These are phyloP conservation scores for Nannochloropsis salina DNA, from an alignment of 108 stramenopile species.

Conservation along the genomic window DNA sequence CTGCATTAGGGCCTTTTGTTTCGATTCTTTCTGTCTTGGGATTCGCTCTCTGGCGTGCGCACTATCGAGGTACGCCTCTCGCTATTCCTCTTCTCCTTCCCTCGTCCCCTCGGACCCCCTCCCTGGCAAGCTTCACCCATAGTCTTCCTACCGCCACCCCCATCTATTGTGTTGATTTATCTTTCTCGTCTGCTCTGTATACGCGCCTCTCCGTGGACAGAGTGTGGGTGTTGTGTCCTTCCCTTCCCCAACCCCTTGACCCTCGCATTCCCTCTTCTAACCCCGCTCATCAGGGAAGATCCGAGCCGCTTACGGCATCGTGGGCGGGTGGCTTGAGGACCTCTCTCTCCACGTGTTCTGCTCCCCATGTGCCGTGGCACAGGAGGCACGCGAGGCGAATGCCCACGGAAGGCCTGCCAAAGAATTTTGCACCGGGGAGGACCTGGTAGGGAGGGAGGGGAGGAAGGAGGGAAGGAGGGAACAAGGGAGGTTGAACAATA, in stretches of 20 bases:
- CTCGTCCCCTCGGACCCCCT: neutral
- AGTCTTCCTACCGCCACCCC: neutral
- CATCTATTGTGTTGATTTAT: neutral
- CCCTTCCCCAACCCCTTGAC: neutral
- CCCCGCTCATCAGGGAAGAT: neutral
- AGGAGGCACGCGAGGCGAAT: conserved; percentile 21
- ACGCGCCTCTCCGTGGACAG: too few species aligned
- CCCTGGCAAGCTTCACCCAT: neutral
- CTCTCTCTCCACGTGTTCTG: neutral
- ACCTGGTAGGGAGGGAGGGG: neutral
- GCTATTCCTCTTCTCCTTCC: neutral
- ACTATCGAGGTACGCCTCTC: neutral
- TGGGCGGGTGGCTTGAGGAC: conserved; percentile 12
- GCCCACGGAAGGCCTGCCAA: neutral
- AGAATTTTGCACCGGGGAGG: conserved; percentile 20
- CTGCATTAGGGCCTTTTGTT: neutral
- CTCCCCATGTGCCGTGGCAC: conserved; percentile 3
- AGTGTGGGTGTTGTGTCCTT: neutral
- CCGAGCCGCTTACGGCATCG: neutral
- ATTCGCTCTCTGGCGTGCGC: neutral
- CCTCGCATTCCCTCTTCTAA: neutral
- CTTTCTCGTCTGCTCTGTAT: neutral
- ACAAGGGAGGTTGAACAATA: too few species aligned
- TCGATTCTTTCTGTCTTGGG: neutral
- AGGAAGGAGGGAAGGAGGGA: too few species aligned